Conservation (phyloP, 176 grass and related monocot species). For the Rhynchospora pubera region DNA sequence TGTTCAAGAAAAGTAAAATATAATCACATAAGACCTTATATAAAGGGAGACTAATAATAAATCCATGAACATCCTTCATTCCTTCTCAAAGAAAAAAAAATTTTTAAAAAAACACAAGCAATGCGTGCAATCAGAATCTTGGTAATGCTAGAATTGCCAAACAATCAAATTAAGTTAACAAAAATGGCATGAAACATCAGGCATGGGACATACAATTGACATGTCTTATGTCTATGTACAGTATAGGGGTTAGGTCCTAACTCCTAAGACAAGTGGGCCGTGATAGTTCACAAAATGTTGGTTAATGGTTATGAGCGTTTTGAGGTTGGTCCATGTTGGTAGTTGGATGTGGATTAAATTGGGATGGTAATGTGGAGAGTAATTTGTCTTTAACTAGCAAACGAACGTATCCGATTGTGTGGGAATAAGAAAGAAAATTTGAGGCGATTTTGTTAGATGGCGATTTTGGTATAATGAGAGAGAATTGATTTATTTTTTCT, state of each 20-base stretch:
- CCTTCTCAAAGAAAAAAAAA: no score
- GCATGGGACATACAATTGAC: neutral
- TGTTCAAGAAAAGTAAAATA: no score
- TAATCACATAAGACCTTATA: no score
- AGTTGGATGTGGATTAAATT: slow-evolving; percentile 8
- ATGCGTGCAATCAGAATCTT: neutral
- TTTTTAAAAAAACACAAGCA: neutral
- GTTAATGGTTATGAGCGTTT: neutral
- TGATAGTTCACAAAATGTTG: neutral
- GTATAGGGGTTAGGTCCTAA: neutral
- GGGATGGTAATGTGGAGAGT: neutral
- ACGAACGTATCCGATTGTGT: no score
- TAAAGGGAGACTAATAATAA: no score
- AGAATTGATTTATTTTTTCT: no score
- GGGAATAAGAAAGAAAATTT: no score
- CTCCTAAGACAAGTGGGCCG: neutral
- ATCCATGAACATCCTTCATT: no score
- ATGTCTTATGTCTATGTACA: neutral
- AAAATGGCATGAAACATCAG: neutral
- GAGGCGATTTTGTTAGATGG: no score
- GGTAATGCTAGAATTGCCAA: neutral
- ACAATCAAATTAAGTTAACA: neutral
- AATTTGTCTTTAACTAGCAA: neutral
- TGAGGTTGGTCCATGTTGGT: slow-evolving; percentile 2
- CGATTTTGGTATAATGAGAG: no score